A percentile compares a stretch with the other conserved stretches of the same genome.
Evolutionary conservation across 768 basidiomycete species (phyloP).

Genomic region (Asterophora parasitica): DNA sequence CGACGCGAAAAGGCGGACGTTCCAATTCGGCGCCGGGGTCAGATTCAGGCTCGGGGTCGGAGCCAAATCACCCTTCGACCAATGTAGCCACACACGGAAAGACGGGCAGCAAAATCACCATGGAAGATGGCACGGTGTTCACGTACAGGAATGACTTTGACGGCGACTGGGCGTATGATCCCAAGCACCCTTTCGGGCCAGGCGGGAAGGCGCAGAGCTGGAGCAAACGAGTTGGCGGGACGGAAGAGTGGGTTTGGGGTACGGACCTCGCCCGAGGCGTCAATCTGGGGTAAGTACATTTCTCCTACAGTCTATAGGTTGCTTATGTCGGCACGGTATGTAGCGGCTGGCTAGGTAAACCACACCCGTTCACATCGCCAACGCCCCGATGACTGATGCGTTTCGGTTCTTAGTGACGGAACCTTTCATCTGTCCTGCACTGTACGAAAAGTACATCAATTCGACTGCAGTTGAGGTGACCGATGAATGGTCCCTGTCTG

Average conservation of each 20-base stretch:
- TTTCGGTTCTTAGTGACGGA: slow-evolving; percentile 64
- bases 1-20: slow-evolving; percentile 14
- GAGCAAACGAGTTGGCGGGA: slow-evolving; percentile 58
- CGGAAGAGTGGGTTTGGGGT: slow-evolving; percentile 72
- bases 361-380: not conserved
- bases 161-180: slow-evolving; percentile 77
- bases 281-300: slow-evolving; percentile 49
- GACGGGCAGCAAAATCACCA: slow-evolving; percentile 60
- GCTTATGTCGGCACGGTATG: not conserved
- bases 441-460: slow-evolving; percentile 53
- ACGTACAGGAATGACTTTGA: slow-evolving; percentile 76
- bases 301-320: slow-evolving; percentile 3
- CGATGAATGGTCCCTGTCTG: slow-evolving; percentile 67
- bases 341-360: slow-evolving; percentile 43
- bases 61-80: slow-evolving; percentile 8
- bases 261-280: slow-evolving; percentile 51
- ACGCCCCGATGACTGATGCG: slow-evolving; percentile 47
- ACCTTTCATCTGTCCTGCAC: slow-evolving; percentile 53
- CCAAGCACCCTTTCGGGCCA: slow-evolving; percentile 64
- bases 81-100: slow-evolving; percentile 42
- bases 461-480: slow-evolving; percentile 25
- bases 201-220: slow-evolving; percentile 78
- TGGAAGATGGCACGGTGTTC: slow-evolving; percentile 75
- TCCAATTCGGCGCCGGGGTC: slow-evolving; percentile 9
- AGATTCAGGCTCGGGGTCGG: slow-evolving; percentile 9